Conservation (phyloP, 176 grass and related monocot genomes). For the Oryza glumipatula region DNA sequence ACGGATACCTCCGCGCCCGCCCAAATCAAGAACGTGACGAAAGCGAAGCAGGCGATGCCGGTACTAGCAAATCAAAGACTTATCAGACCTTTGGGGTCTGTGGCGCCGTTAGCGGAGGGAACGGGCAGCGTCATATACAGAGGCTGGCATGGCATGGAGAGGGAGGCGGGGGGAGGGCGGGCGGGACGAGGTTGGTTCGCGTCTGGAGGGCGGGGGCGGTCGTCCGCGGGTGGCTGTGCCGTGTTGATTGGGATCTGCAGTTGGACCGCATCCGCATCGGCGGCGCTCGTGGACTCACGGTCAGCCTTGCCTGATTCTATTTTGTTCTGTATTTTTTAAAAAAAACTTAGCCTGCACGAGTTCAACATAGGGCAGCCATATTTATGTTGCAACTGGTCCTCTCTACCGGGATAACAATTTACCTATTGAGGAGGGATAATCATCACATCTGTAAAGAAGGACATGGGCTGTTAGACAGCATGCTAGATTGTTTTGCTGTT, state of each 20-base stretch:
- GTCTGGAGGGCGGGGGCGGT: conserved; percentile 2
- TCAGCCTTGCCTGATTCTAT: not conserved
- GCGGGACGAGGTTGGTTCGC: not conserved
- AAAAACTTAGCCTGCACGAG: too few relatives aligned
- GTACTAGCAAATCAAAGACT: not conserved
- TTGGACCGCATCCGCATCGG: not conserved
- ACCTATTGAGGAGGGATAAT: accelerated
- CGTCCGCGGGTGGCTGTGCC: not conserved
- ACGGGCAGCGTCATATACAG: not conserved
- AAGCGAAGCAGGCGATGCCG: not conserved
- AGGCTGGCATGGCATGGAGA: not conserved
- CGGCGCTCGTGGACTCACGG: not conserved
- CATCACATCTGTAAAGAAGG: too few relatives aligned
- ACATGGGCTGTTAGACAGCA: too few relatives aligned
- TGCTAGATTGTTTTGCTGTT: too few relatives aligned
- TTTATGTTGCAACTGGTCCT: too few relatives aligned
- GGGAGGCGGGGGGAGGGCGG: not conserved
- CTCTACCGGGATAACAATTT: too few relatives aligned
- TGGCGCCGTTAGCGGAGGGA: not conserved
- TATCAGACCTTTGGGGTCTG: not conserved
- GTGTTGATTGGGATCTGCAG: not conserved
- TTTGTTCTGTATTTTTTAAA: too few relatives aligned
- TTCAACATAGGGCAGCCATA: too few relatives aligned
- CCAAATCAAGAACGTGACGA: not conserved
- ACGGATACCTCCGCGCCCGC: not conserved